Evolutionary conservation across 225 moss, liverwort and hornwort genomes (phyloP).

Genomic region (Pleurozium schreberi): DNA sequence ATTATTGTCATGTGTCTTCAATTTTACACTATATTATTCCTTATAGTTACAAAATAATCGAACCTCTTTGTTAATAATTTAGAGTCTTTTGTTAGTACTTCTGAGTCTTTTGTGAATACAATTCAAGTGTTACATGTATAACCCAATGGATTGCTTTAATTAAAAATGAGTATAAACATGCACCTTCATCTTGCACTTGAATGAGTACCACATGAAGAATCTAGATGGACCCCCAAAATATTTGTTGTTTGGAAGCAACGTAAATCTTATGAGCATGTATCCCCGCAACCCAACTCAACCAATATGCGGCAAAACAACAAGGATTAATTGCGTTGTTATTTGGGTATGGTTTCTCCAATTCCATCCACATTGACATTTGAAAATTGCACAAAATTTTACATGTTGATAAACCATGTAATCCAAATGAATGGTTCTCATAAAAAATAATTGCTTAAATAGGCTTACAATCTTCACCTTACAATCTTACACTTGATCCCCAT

Average conservation of each 20-base stretch:
- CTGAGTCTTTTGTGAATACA: neutral
- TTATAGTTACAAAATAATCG: too few relatives aligned
- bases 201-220: neutral
- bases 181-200: neutral
- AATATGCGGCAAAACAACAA: neutral
- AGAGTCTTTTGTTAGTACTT: too few relatives aligned
- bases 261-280: neutral
- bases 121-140: neutral
- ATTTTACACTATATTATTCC: too few relatives aligned
- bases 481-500: neutral
- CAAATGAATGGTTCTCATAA: neutral
- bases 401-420: neutral
- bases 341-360: neutral
- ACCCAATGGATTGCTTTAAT: neutral
- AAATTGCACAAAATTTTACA: neutral
- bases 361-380: neutral
- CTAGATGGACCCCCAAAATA: neutral
- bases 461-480: too few relatives aligned
- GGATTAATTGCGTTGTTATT: neutral
- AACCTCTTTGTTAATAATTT: too few relatives aligned
- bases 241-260: neutral
- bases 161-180: neutral
- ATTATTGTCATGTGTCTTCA: too few relatives aligned
- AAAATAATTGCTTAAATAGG: too few relatives aligned
- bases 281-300: rapidly evolving